phyloP scores from a whole-genome alignment of 495 filamentous ascomycete genomes.

The Apodospora peruviana region DNA sequence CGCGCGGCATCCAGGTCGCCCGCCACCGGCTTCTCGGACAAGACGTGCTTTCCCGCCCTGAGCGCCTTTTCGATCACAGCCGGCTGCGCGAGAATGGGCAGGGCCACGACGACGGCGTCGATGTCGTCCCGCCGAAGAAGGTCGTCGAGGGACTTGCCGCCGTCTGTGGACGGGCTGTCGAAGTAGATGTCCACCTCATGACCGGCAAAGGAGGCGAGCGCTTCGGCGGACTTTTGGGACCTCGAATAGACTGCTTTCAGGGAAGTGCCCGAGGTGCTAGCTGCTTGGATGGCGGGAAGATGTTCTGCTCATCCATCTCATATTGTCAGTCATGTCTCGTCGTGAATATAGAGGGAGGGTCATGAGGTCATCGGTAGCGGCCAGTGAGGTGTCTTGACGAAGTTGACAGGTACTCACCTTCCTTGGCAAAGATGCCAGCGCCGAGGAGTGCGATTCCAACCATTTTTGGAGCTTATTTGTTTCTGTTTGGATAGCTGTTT shows the following conservation, averaged over 20 bases:
- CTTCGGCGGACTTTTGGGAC: conserved; percentile 39
- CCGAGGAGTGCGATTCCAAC: conserved; percentile 62
- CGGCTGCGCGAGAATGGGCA: conserved; percentile 58
- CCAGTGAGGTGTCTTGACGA: conserved; percentile 7
- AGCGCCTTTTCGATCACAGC: conserved; percentile 53
- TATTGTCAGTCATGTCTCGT: conserved; percentile 9
- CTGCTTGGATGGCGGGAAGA: conserved; percentile 46
- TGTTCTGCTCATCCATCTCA: conserved; percentile 23
- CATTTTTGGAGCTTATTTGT: no score
- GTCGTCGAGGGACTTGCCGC: conserved; percentile 46
- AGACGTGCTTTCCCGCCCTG: conserved; percentile 67
- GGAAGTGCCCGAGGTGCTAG: conserved; percentile 22
- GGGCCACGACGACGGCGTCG: conserved; percentile 61
- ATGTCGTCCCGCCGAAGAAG: conserved; percentile 62
- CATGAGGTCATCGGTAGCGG: neutral
- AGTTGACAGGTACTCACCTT: conserved; percentile 21
- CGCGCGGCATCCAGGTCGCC: conserved; percentile 54
- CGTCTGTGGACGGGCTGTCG: conserved; percentile 47
- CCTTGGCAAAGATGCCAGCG: conserved; percentile 48
- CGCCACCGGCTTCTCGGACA: conserved; percentile 78
- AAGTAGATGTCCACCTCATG: conserved; percentile 45
- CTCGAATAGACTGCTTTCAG: conserved; percentile 62
- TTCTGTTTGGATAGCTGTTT: no score
- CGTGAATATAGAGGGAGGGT: neutral
- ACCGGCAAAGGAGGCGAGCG: conserved; percentile 24